phyloP scores from a whole-genome alignment of 495 filamentous ascomycete genomes.

The Talaromyces ruber region DNA sequence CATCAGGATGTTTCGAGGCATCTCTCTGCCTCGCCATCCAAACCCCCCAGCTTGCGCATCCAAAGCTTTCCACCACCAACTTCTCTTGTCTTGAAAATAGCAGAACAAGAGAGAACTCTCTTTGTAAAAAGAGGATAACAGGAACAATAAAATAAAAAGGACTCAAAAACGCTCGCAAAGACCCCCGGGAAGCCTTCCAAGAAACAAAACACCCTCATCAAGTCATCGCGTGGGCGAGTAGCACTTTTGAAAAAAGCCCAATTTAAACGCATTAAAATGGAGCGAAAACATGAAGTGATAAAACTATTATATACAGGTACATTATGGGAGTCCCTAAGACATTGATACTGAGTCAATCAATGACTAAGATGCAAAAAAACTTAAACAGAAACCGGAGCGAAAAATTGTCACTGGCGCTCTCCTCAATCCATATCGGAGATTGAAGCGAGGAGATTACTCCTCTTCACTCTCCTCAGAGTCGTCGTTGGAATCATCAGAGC shows the following conservation, averaged over 20 bases:
- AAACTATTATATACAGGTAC: neutral
- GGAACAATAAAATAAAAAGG: neutral
- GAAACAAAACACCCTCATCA: neutral
- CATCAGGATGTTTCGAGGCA: neutral
- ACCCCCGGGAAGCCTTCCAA: neutral
- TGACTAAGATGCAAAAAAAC: neutral
- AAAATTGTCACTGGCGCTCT: too few species aligned
- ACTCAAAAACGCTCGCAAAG: conserved; percentile 5
- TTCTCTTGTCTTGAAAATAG: neutral
- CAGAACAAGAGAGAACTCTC: neutral
- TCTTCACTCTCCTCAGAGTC: conserved; percentile 49
- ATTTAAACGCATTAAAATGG: neutral
- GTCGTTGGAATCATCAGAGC: conserved; percentile 42
- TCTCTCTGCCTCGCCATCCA: neutral
- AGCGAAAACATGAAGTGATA: neutral
- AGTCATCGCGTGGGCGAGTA: conserved; percentile 13
- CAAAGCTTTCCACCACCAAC: neutral
- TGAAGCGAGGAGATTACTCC: conserved; percentile 23
- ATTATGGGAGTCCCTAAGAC: neutral
- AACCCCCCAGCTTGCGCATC: neutral
- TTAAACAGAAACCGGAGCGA: neutral
- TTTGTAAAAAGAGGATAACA: neutral
- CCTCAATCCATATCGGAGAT: too few species aligned
- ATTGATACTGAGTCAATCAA: neutral
- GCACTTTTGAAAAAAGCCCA: conserved; percentile 8